These are phyloP conservation scores for Cyberlindnera amylophila DNA, from an alignment of 805 yeast species.

Conservation along the genomic window DNA sequence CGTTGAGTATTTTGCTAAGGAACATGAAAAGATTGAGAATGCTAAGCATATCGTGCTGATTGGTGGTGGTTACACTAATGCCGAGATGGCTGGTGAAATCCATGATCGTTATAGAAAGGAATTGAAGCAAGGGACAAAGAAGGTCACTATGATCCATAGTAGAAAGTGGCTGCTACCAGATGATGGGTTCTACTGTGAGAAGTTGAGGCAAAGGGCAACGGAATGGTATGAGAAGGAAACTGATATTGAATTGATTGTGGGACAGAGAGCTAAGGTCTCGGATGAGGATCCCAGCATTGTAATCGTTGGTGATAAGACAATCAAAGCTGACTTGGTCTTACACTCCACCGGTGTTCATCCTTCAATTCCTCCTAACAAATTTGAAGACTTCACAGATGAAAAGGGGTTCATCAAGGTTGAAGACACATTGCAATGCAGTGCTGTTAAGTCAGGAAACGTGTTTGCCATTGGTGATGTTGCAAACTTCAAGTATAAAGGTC, in stretches of 20 bases:
- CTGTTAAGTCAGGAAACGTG: constrained; percentile 20
- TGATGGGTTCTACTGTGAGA: constrained; percentile 12
- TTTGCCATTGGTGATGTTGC: constrained; percentile 35
- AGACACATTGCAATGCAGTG: constrained; percentile 23
- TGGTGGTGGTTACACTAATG: constrained; percentile 4
- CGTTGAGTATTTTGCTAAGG: constrained; percentile 12
- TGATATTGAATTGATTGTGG: constrained; percentile 19
- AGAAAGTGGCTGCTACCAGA: constrained; percentile 11
- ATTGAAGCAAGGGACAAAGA: constrained; percentile 13
- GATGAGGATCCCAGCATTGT: constrained; percentile 4
- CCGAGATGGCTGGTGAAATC: constrained; percentile 30
- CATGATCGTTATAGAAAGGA: constrained; percentile 21
- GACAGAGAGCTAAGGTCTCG: constrained; percentile 8
- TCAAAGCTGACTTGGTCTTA: constrained; percentile 22
- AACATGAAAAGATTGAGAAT: constrained; percentile 14
- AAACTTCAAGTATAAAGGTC: constrained; percentile 24
- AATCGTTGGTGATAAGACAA: constrained; percentile 4
- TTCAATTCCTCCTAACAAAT: constrained; percentile 20
- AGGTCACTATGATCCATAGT: constrained; percentile 20
- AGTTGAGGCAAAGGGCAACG: constrained; percentile 19
- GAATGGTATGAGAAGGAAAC: constrained; percentile 14
- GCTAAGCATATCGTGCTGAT: constrained; percentile 21
- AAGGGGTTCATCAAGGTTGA: constrained; percentile 22
- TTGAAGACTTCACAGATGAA: constrained; percentile 10
- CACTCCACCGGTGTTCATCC: constrained; percentile 22